phyloP scores from a whole-genome alignment of 2,329 filamentous ascomycete genomes.

The Cladophialophora exuberans region DNA sequence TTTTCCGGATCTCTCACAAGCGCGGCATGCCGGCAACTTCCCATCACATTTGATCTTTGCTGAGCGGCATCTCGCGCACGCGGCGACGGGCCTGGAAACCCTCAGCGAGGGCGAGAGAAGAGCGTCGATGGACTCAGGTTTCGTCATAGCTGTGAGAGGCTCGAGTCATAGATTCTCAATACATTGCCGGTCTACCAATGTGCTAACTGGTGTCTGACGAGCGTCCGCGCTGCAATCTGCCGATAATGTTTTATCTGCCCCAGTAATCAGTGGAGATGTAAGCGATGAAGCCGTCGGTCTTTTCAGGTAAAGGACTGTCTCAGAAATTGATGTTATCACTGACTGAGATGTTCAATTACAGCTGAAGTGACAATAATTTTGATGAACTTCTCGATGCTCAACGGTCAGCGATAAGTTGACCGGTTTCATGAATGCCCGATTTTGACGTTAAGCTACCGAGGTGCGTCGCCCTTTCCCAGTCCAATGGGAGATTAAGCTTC shows the following conservation, averaged over 20 bases:
- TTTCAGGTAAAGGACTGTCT: no score
- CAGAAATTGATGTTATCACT: background rate
- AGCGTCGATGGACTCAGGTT: constrained; percentile 32
- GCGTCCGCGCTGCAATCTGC: background rate
- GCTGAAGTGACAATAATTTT: background rate
- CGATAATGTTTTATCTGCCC: background rate
- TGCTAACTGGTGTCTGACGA: background rate
- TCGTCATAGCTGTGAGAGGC: constrained; percentile 23
- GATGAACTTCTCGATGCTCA: background rate
- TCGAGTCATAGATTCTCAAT: background rate
- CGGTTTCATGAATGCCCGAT: no score
- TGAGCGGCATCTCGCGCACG: constrained; percentile 79
- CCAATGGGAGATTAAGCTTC: background rate
- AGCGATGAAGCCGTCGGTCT: background rate
- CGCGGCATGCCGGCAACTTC: constrained; percentile 91
- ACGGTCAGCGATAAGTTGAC: background rate
- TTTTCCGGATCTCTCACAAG: constrained; percentile 88
- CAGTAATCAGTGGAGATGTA: background rate
- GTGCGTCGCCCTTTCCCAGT: background rate
- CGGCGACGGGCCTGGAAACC: constrained; percentile 77
- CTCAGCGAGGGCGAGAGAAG: constrained; percentile 59
- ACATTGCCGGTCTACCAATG: background rate
- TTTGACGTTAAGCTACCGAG: no score
- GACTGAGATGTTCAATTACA: background rate
- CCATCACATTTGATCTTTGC: constrained; percentile 99